Percentiles rank a stretch among this genome's conserved stretches.
These are phyloP conservation scores for Leucosporidium scottii DNA, from an alignment of 768 basidiomycete genomes.

Conservation along the genomic window DNA sequence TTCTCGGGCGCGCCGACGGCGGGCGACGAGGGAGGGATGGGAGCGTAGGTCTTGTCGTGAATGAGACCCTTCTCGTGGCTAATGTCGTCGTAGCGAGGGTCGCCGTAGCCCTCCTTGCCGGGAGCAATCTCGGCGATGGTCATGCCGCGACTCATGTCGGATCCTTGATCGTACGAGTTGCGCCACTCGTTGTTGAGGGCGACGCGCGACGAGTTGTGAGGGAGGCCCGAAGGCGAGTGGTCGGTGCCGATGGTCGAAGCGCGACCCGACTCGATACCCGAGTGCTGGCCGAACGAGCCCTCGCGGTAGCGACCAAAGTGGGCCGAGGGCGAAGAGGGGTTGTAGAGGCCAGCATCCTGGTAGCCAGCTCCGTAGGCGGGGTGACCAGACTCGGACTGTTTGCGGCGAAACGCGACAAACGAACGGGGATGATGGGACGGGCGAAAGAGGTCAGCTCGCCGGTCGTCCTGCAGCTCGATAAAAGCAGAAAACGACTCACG, in stretches of 20 bases:
- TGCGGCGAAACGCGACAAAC: not conserved
- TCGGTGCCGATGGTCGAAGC: conserved; percentile 39
- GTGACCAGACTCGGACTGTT: conserved; percentile 32
- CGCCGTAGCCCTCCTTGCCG: conserved; percentile 33
- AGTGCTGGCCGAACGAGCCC: conserved; percentile 29
- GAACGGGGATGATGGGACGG: not conserved
- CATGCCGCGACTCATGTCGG: conserved; percentile 32
- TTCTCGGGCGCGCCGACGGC: conserved; percentile 29
- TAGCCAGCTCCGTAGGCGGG: not conserved
- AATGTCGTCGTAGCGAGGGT: conserved; percentile 25
- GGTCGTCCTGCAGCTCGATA: not conserved
- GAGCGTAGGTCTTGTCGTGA: conserved; percentile 23
- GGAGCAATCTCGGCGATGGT: conserved; percentile 33
- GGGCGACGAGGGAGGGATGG: conserved; percentile 34
- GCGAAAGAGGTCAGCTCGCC: not conserved
- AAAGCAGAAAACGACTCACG: not conserved
- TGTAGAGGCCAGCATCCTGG: conserved; percentile 12
- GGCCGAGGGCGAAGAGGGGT: conserved; percentile 23
- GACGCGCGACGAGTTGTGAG: conserved; percentile 38
- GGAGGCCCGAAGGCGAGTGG: conserved; percentile 31
- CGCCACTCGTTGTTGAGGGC: conserved; percentile 39
- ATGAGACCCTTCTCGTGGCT: not conserved
- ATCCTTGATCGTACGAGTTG: conserved; percentile 35
- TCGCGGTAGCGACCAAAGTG: conserved; percentile 31
- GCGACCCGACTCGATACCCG: conserved; percentile 33